phyloP scores from a whole-genome alignment of 129 eudicot species.

The Helianthus tuberosus region DNA sequence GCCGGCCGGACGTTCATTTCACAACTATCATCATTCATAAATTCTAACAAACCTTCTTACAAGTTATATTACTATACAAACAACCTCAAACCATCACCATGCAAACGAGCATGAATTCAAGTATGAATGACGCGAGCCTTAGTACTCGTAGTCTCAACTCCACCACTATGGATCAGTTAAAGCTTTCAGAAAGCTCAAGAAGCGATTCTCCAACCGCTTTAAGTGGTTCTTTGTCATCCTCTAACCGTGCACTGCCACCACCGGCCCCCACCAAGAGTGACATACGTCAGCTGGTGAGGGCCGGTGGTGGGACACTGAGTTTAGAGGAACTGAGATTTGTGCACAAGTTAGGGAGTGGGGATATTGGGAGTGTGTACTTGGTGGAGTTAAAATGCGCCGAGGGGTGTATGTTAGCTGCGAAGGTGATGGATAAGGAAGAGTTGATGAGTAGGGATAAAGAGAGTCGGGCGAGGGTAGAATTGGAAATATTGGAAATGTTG shows the following conservation, averaged over 20 bases:
- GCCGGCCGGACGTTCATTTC: constrained; percentile 41
- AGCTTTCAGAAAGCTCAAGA: constrained; percentile 44
- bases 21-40: constrained; percentile 28
- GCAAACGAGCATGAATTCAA: constrained; percentile 25
- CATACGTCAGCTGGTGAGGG: constrained; percentile 36
- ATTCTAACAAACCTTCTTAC: constrained; percentile 1
- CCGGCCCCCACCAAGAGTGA: constrained; percentile 35
- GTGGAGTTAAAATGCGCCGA: constrained; percentile 65
- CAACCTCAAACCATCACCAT: constrained; percentile 6
- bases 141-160: constrained; percentile 40
- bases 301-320: constrained; percentile 16
- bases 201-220: constrained; percentile 35
- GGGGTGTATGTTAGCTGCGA: constrained; percentile 71
- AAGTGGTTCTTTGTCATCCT: constrained; percentile 19
- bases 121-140: constrained; percentile 16
- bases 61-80: not conserved
- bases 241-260: constrained; percentile 33
- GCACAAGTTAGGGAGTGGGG: constrained; percentile 69
- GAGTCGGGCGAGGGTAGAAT: constrained; percentile 62
- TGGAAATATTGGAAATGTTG: constrained; percentile 68
- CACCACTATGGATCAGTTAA: constrained; percentile 20
- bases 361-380: constrained; percentile 73
- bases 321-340: constrained; percentile 51
- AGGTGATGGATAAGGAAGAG: constrained; percentile 91
- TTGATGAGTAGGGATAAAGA: constrained; percentile 56